Evolutionary conservation across 441 rosid genomes (phyloP).

Genomic region (Melastoma candidum): DNA sequence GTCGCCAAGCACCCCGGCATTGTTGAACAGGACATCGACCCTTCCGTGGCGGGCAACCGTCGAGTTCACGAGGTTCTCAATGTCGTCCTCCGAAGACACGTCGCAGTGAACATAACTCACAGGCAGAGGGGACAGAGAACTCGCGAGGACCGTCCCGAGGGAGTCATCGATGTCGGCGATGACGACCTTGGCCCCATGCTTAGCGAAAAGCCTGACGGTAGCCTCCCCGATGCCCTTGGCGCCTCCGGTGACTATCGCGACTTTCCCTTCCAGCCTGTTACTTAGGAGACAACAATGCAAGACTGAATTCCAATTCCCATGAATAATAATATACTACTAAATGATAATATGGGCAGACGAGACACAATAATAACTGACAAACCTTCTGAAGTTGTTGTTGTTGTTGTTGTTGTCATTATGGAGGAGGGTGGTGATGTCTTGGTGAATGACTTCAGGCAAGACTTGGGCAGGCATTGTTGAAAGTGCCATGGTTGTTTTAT

Average conservation of each 20-base stretch:
- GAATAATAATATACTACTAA: too few species aligned
- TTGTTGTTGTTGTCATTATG: too few species aligned
- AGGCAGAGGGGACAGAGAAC: slow-evolving; percentile 28
- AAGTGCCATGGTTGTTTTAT: too few species aligned
- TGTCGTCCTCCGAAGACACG: slow-evolving; percentile 52
- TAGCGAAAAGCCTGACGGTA: slow-evolving; percentile 47
- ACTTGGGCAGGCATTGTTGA: too few species aligned
- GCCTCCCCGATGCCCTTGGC: slow-evolving; percentile 87
- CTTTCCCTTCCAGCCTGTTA: slow-evolving; percentile 65
- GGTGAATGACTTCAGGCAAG: too few species aligned
- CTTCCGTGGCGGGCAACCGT: slow-evolving; percentile 47
- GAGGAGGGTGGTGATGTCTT: too few species aligned
- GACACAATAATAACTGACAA: too few species aligned
- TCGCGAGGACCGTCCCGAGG: slow-evolving; percentile 36
- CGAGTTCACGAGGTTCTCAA: slow-evolving; percentile 42
- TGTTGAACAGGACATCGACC: slow-evolving; percentile 69
- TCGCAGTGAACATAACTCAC: slow-evolving; percentile 60
- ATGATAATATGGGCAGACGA: too few species aligned
- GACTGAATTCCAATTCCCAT: too few species aligned
- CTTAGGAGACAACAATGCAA: too few species aligned
- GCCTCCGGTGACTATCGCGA: slow-evolving; percentile 79
- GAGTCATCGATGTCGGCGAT: slow-evolving; percentile 61
- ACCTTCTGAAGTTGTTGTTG: too few species aligned
- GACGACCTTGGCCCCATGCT: slow-evolving; percentile 73
- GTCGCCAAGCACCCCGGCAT: slow-evolving; percentile 77